phyloP scores from a whole-genome alignment of 2,329 filamentous ascomycete species.

The Akanthomyces lecanii region DNA sequence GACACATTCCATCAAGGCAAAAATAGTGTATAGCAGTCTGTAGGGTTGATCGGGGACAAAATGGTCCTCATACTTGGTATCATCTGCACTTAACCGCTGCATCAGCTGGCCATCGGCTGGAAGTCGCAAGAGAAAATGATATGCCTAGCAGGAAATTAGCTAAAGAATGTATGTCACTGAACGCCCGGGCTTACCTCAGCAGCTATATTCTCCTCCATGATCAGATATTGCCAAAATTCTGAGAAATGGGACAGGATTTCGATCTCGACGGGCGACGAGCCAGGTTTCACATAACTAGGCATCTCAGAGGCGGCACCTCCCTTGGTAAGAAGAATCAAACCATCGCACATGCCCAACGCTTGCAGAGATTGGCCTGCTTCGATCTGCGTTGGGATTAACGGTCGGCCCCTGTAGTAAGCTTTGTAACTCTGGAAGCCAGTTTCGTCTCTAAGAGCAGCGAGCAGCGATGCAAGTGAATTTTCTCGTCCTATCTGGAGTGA shows the following conservation, averaged over 20 bases:
- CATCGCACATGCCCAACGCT: slow-evolving; percentile 62
- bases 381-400: slow-evolving; percentile 57
- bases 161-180: slow-evolving; percentile 16
- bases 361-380: slow-evolving; percentile 59
- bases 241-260: slow-evolving; percentile 80
- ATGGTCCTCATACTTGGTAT: slow-evolving; percentile 53
- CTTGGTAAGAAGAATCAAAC: slow-evolving; percentile 62
- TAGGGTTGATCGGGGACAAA: slow-evolving; percentile 68
- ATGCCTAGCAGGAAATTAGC: slow-evolving; percentile 47
- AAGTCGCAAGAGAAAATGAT: slow-evolving; percentile 65
- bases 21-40: slow-evolving; percentile 68
- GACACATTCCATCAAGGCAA: slow-evolving; percentile 62
- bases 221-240: slow-evolving; percentile 76
- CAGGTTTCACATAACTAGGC: slow-evolving; percentile 44
- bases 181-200: slow-evolving; percentile 50
- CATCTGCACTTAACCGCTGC: slow-evolving; percentile 51
- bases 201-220: slow-evolving; percentile 65
- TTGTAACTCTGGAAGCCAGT: slow-evolving; percentile 75
- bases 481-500: slow-evolving; percentile 62
- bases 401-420: slow-evolving; percentile 64
- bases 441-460: slow-evolving; percentile 60
- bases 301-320: slow-evolving; percentile 44
- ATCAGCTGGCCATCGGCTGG: slow-evolving; percentile 63
- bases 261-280: slow-evolving; percentile 62
- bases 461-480: slow-evolving; percentile 67